A percentile compares a stretch with the other conserved stretches of the same genome.
Conservation (phyloP, 345 rosid species). For the Abelmoschus esculentus region DNA sequence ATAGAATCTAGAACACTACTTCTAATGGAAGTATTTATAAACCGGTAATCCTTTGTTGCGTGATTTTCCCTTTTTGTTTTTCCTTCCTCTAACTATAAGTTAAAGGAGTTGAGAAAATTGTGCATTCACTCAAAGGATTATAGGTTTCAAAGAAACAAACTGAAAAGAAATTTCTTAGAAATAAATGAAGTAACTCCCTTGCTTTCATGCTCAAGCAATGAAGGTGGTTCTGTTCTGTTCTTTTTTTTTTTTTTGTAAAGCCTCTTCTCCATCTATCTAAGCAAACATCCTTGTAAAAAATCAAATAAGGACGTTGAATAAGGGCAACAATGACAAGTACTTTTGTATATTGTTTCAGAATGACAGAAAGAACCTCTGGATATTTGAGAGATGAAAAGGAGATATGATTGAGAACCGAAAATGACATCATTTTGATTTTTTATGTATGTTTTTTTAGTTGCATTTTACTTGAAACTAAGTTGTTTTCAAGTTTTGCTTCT, state of each 20-base stretch:
- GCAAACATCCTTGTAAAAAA: not conserved
- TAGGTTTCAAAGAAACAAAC: not conserved
- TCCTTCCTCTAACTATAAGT: not conserved
- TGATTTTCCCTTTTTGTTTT: no score
- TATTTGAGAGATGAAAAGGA: no score
- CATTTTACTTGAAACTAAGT: not conserved
- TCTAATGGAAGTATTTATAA: not conserved
- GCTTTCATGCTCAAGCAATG: not conserved
- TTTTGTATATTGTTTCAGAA: not conserved
- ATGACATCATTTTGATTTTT: not conserved
- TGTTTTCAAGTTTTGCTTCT: not conserved
- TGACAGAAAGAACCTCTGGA: no score
- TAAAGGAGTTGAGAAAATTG: not conserved
- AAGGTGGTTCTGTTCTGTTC: not conserved
- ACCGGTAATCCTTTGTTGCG: not conserved
- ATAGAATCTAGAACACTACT: not conserved
- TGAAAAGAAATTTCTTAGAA: not conserved
- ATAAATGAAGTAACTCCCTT: not conserved
- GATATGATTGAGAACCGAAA: not conserved
- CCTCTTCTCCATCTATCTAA: not conserved
- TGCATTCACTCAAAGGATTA: not conserved
- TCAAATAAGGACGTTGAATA: not conserved
- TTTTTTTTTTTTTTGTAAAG: not conserved
- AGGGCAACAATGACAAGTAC: not conserved
- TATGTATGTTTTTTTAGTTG: not conserved